Percentiles rank a stretch among this genome's conserved stretches.
These are phyloP conservation scores for Wickerhamiella galacta DNA, from an alignment of 805 yeast species.

Conservation along the genomic window DNA sequence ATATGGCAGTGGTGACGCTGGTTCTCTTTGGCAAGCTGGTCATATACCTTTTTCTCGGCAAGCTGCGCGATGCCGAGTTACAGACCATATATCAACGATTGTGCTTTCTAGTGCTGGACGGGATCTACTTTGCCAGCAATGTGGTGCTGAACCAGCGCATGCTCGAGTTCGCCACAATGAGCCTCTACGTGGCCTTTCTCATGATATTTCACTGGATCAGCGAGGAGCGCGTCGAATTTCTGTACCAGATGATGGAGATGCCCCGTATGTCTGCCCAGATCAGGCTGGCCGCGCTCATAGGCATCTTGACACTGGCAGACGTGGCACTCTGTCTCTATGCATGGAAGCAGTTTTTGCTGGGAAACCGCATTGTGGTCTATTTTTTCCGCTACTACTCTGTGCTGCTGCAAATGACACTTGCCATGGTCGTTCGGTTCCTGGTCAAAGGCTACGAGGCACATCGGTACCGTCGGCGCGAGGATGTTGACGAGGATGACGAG, in stretches of 20 bases:
- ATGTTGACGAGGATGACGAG: conserved; percentile 37
- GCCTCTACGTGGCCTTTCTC: conserved; percentile 22
- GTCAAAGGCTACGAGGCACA: no score
- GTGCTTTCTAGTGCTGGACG: conserved; percentile 45
- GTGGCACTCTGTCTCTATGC: conserved; percentile 20
- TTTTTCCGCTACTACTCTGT: no score
- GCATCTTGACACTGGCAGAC: conserved; percentile 34
- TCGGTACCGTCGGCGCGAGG: no score
- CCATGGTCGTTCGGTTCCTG: no score
- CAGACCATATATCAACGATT: conserved; percentile 57
- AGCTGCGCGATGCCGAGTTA: conserved; percentile 51
- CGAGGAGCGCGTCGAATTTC: conserved; percentile 33
- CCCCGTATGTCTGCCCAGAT: conserved; percentile 22
- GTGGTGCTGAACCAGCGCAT: conserved; percentile 34
- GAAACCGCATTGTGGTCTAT: neutral
- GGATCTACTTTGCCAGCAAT: conserved; percentile 34
- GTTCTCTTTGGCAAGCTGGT: conserved; percentile 29
- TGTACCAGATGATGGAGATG: conserved; percentile 29
- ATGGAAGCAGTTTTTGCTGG: conserved; percentile 1
- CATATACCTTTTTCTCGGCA: conserved; percentile 50
- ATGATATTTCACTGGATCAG: conserved; percentile 64
- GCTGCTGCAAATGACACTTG: no score
- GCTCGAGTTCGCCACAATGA: conserved; percentile 26
- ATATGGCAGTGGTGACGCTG: conserved; percentile 15
- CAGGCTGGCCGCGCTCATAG: conserved; percentile 30